These are phyloP conservation scores for Ambrosia trifida DNA, from an alignment of 129 eudicot genomes.

Conservation along the genomic window DNA sequence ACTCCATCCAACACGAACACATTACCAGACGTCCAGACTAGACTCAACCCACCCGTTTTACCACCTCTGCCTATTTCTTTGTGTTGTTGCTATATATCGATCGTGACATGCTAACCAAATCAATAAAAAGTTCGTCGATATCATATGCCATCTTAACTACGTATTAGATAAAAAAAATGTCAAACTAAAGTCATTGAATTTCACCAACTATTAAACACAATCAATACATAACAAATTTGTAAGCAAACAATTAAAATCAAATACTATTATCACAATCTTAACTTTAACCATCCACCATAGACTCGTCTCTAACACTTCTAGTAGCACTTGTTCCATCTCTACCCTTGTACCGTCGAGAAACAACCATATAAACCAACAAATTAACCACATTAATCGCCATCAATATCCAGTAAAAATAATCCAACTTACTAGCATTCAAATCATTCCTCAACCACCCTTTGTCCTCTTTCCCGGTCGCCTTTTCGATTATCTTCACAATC, in stretches of 20 bases:
- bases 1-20: too few relatives aligned
- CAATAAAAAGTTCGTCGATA: too few relatives aligned
- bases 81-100: too few relatives aligned
- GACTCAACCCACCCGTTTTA: too few relatives aligned
- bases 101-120: too few relatives aligned
- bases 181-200: background rate
- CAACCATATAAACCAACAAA: slow-evolving; percentile 52
- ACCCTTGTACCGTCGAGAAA: slow-evolving; percentile 64
- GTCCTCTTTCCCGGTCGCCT: slow-evolving; percentile 47
- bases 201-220: background rate
- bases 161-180: too few relatives aligned
- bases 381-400: slow-evolving; percentile 59
- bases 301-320: slow-evolving; percentile 59
- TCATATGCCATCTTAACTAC: too few relatives aligned
- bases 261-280: background rate
- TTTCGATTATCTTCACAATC: slow-evolving; percentile 55
- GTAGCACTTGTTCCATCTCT: slow-evolving; percentile 49
- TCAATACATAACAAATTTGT: background rate
- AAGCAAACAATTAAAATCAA: background rate
- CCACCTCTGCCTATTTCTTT: too few relatives aligned
- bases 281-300: slow-evolving; percentile 22
- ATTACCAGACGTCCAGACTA: too few relatives aligned
- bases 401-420: slow-evolving; percentile 71
- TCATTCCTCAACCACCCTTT: slow-evolving; percentile 72
- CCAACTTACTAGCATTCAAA: slow-evolving; percentile 53